phyloP scores from a whole-genome alignment of 2,329 filamentous ascomycete species.

The Coleophoma cylindrospora region DNA sequence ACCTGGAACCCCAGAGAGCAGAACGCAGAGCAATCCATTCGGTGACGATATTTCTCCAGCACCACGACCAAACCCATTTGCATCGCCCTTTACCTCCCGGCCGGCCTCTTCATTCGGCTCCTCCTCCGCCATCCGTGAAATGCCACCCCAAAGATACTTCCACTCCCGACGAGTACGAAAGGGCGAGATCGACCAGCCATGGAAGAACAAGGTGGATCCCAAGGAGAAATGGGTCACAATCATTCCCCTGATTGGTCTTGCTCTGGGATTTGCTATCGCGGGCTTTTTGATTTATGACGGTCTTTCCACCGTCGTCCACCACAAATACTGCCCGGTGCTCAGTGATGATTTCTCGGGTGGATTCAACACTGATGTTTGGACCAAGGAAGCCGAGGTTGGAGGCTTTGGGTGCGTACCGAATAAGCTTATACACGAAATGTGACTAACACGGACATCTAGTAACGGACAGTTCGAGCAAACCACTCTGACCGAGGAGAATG shows the following conservation, averaged over 20 bases:
- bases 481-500: constrained; percentile 66
- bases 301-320: constrained; percentile 62
- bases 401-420: constrained; percentile 47
- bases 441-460: constrained; percentile 32
- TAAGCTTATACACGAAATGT: constrained; percentile 29
- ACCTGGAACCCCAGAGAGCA: constrained; percentile 31
- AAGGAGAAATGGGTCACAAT: constrained; percentile 86
- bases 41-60: constrained; percentile 22
- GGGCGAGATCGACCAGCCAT: constrained; percentile 70
- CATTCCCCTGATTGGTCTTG: constrained; percentile 66
- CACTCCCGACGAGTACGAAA: constrained; percentile 53
- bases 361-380: constrained; percentile 46
- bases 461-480: constrained; percentile 81
- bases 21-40: constrained; percentile 16
- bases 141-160: constrained; percentile 20
- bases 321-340: constrained; percentile 53
- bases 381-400: constrained; percentile 40
- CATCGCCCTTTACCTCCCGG: constrained; percentile 34
- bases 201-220: constrained; percentile 67
- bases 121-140: constrained; percentile 28
- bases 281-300: constrained; percentile 75
- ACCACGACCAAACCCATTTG: constrained; percentile 20
- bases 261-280: constrained; percentile 62
- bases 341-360: constrained; percentile 44
- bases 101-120: constrained; percentile 36